These are phyloP conservation scores for Eremomyces bilateralis DNA, from an alignment of 495 filamentous ascomycete genomes.

Conservation along the genomic window DNA sequence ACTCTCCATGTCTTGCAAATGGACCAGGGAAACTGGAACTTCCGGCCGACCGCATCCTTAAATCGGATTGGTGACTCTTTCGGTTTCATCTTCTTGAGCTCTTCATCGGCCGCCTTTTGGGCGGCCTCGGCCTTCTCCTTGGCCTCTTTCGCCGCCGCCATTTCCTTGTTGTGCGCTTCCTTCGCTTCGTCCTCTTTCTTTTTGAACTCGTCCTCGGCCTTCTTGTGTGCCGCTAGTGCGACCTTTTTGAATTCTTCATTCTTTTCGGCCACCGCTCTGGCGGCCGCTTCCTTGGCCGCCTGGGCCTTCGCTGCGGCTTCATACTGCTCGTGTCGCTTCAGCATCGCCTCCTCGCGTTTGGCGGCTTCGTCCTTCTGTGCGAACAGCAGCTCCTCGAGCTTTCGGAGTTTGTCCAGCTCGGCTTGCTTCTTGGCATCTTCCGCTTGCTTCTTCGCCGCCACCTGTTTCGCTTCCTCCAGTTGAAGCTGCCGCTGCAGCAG, in stretches of 20 bases:
- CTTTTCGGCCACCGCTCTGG: constrained; percentile 10
- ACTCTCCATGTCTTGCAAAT: constrained; percentile 64
- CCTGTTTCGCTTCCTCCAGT: neutral
- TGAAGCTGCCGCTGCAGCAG: neutral
- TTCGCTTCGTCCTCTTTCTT: constrained; percentile 13
- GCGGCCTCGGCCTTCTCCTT: constrained; percentile 27
- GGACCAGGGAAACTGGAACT: constrained; percentile 70
- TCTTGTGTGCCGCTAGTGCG: constrained; percentile 10
- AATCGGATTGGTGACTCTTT: constrained; percentile 40
- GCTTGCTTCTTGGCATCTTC: constrained; percentile 12
- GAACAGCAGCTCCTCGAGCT: constrained; percentile 16
- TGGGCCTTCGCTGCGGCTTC: constrained; percentile 11
- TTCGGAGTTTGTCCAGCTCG: constrained; percentile 11
- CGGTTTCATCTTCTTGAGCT: constrained; percentile 20
- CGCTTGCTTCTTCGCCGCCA: constrained; percentile 1
- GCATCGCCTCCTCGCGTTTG: constrained; percentile 13
- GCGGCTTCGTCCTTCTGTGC: constrained; percentile 15
- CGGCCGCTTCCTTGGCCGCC: constrained; percentile 8
- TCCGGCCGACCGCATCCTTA: constrained; percentile 68
- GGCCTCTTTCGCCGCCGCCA: constrained; percentile 18
- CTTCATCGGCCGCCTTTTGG: constrained; percentile 29
- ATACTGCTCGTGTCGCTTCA: constrained; percentile 15
- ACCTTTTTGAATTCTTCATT: constrained; percentile 14
- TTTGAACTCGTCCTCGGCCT: constrained; percentile 11
- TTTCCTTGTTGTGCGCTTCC: constrained; percentile 16